These are phyloP conservation scores for Mediolabrus comicus DNA, from an alignment of 108 stramenopile genomes.

Conservation along the genomic window DNA sequence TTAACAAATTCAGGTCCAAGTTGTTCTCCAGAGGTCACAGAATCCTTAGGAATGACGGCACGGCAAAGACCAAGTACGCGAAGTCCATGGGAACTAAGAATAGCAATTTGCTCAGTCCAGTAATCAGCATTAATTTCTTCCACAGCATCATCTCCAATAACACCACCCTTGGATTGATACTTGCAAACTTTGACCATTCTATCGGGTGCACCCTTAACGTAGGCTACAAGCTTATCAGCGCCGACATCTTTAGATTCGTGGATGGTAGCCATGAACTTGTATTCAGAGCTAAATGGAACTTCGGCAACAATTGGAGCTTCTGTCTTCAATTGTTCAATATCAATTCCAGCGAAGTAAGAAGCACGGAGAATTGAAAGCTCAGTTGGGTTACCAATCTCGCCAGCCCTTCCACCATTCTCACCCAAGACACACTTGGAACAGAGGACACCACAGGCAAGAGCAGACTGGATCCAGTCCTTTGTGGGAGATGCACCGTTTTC, in stretches of 20 bases:
- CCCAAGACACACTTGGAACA: constrained; percentile 81
- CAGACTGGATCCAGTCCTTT: constrained; percentile 52
- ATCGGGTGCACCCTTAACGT: constrained; percentile 97
- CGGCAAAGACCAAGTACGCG: constrained; percentile 92
- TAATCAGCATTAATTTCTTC: constrained; percentile 72
- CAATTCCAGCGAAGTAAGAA: constrained; percentile 69
- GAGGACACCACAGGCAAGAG: constrained; percentile 70
- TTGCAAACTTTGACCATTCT: constrained; percentile 80
- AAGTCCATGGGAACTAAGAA: constrained; percentile 87
- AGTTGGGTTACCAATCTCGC: constrained; percentile 88
- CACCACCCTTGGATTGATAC: constrained; percentile 58
- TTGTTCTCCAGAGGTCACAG: constrained; percentile 58
- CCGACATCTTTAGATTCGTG: constrained; percentile 55
- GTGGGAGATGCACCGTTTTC: constrained; percentile 60
- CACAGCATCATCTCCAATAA: constrained; percentile 53
- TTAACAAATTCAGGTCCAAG: constrained; percentile 76
- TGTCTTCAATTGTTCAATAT: constrained; percentile 64
- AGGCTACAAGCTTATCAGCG: constrained; percentile 57
- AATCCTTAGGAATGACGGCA: constrained; percentile 58
- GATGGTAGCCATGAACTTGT: constrained; percentile 89
- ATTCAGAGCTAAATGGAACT: constrained; percentile 81
- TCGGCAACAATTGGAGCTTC: constrained; percentile 69
- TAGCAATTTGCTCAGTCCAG: constrained; percentile 81
- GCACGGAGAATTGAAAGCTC: constrained; percentile 85
- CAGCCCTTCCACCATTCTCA: constrained; percentile 65